Base-by-base conservation (phyloP, 2,329 filamentous ascomycete species). In the Plectosphaerella sp. region DNA sequence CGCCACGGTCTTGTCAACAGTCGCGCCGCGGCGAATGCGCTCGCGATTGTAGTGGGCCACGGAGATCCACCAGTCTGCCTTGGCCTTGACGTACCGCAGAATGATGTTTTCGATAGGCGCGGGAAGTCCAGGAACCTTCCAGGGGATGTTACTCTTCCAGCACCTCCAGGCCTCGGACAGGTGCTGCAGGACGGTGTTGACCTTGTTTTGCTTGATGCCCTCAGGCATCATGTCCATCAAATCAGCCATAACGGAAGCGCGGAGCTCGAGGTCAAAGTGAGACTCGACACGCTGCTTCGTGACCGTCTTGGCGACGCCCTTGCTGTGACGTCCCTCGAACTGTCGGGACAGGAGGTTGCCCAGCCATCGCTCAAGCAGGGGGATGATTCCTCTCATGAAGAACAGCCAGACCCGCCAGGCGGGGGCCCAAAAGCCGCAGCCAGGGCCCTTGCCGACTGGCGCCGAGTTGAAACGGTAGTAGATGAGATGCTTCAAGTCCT, bases 181-280 rank as follows among this genome's bases (percentile, higher is more conserved):
- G 79, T 99, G 95, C 65, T 97, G 94, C 50, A 99, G 76, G 45
- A 99, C 93, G 2, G 92, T 96, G 70, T 99, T 96, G 70, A 99
- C 91, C 74, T 99, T 99, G 76, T 94, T 99, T 68, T 99, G 94
- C 71, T 97, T 97, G 75, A 99, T 97, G 59, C 94, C 94, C 68
- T 99, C 95, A 0, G 94, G 94, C 94, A 99, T 99, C 95, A 99
- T 99, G 65, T 99, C 94, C 89, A 97, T 97, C 48, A 99, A 77
- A 72, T 99, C 94, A 45, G 93, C 91, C 93, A 99, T 99, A 59
- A 99, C 94, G 0, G 94, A 97, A 15, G 95, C 95, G 64, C 94
- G 90, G 48, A 99, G 84, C 72, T 99, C 94, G 52, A 99, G 79
- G 72, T 99, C 94, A 65, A 97, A 99, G 67, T 99, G 95, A 22